These are phyloP conservation scores for Colletotrichum tofieldiae DNA, from an alignment of 2,329 filamentous ascomycete genomes.

Conservation along the genomic window DNA sequence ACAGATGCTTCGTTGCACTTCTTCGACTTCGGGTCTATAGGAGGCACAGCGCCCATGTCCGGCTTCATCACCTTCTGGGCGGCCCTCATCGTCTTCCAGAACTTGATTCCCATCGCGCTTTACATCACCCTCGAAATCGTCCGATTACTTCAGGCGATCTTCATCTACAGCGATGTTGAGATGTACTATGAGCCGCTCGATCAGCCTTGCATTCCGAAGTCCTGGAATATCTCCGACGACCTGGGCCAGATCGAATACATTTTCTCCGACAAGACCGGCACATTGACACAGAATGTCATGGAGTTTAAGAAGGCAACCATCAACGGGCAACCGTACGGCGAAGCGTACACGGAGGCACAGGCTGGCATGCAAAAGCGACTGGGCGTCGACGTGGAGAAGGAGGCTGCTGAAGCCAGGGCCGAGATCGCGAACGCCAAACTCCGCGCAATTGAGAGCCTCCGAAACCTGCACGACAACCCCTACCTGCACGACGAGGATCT, in stretches of 20 bases:
- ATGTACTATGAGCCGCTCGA: slow-evolving; percentile 99
- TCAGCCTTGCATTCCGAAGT: slow-evolving; percentile 95
- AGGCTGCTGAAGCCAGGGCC: slow-evolving; percentile 78
- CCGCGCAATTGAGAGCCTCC: slow-evolving; percentile 80
- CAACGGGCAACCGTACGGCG: slow-evolving; percentile 96
- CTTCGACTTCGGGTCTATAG: slow-evolving; percentile 91
- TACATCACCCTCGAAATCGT: slow-evolving; percentile 99
- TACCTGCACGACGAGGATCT: slow-evolving; percentile 92
- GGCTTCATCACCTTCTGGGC: slow-evolving; percentile 99
- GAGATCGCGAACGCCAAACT: slow-evolving; percentile 86
- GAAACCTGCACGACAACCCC: slow-evolving; percentile 87
- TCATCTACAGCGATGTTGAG: slow-evolving; percentile 95
- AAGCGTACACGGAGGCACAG: slow-evolving; percentile 97
- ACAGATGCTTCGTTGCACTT: slow-evolving; percentile 81
- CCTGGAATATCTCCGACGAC: slow-evolving; percentile 99
- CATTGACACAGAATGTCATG: slow-evolving; percentile 94
- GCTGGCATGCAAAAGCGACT: slow-evolving; percentile 95
- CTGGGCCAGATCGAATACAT: slow-evolving; percentile 99
- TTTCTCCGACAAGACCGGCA: slow-evolving; percentile 95
- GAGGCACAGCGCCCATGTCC: slow-evolving; percentile 80
- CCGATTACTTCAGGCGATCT: slow-evolving; percentile 91
- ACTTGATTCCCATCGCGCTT: slow-evolving; percentile 97
- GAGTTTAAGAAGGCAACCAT: slow-evolving; percentile 99
- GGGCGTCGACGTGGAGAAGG: slow-evolving; percentile 88
- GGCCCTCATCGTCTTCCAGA: slow-evolving; percentile 94